Evolutionary conservation across 352 stramenopile genomes (phyloP), one percentile per base, ranked within the genome.

Genomic region (Phytophthora boehmeriae): DNA sequence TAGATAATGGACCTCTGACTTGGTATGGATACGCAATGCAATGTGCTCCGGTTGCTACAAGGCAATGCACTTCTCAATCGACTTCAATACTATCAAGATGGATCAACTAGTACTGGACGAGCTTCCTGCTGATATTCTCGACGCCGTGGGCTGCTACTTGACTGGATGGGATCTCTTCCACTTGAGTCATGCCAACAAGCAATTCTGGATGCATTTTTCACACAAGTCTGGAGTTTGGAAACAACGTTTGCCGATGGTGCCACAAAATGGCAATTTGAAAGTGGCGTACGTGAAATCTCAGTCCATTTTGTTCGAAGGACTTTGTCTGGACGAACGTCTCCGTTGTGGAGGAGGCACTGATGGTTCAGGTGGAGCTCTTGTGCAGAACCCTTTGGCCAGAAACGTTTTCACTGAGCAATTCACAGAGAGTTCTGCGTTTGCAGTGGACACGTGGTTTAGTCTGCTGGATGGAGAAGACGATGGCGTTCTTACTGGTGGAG

Each of bases 401-500:
- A 27, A 62, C 1, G 10, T 23, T 11, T 43, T 63, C 35, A 50
- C 34, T 2, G 35, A 53, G 2, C n/a, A 17, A 0, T 53, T 58
- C 22, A 41, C 19, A 2, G 19, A 20, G 4, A 32, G 13, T 0
- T 58, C 39, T 2, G 51, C 47, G 5, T 69, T 63, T 27, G 11
- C 53, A 28, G 14, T 65, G 23, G 36, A 66, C 25, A 36, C 49
- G 22, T 43, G 42, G 38, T 54, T 54, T n/a, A 48, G 56, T 59
- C 39, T 64, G 22, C 39, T 64, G 19, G 56, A 59, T 53, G 47
- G 56, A 52, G 47, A 64, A 13, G 16, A 14, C 6, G n/a, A 49
- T 14, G 56, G 56, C 8, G 39, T 59, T 13, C 55, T 57, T 34
- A 56, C 44, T 3, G 55, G 55, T 20, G 45, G 56, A 10, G 28